These are phyloP conservation scores for Penicillium bialowiezense DNA, from an alignment of 495 filamentous ascomycete genomes.

Conservation along the genomic window DNA sequence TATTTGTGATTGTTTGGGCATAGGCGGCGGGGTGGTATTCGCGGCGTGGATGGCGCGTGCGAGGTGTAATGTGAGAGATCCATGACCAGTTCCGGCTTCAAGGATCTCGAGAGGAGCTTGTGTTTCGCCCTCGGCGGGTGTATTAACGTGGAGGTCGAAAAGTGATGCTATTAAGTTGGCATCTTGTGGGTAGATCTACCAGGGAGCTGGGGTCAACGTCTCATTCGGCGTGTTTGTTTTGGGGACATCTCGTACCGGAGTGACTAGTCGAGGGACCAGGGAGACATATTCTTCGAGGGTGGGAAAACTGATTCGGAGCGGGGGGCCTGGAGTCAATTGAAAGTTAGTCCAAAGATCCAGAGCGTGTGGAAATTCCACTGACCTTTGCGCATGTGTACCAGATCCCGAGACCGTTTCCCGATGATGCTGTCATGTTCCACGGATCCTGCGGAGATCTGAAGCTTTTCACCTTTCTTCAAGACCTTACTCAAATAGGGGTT, in stretches of 20 bases:
- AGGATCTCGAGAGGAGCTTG: slow-evolving; percentile 59
- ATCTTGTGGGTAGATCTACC: slow-evolving; percentile 71
- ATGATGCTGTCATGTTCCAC: slow-evolving; percentile 62
- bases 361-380: slow-evolving; percentile 1
- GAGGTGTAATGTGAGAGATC: slow-evolving; percentile 69
- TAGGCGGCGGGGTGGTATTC: slow-evolving; percentile 48
- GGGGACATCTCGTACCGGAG: slow-evolving; percentile 54
- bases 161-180: slow-evolving; percentile 69
- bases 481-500: slow-evolving; percentile 50
- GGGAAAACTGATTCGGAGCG: slow-evolving; percentile 57
- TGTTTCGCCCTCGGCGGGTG: slow-evolving; percentile 29
- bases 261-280: slow-evolving; percentile 61
- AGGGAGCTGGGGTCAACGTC: slow-evolving; percentile 15
- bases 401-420: slow-evolving; percentile 54
- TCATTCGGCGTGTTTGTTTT: not conserved
- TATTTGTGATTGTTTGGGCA: slow-evolving; percentile 36
- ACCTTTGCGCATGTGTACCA: slow-evolving; percentile 51
- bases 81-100: slow-evolving; percentile 79
- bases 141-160: slow-evolving; percentile 64
- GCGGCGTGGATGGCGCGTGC: slow-evolving; percentile 73
- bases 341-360: slow-evolving; percentile 1
- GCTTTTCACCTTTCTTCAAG: slow-evolving; percentile 42
- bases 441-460: slow-evolving; percentile 47
- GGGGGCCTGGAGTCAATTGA: slow-evolving; percentile 26
- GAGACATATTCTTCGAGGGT: slow-evolving; percentile 70